Evolutionary conservation across 2,329 filamentous ascomycete species (phyloP).

Genomic region (Cytospora mali): DNA sequence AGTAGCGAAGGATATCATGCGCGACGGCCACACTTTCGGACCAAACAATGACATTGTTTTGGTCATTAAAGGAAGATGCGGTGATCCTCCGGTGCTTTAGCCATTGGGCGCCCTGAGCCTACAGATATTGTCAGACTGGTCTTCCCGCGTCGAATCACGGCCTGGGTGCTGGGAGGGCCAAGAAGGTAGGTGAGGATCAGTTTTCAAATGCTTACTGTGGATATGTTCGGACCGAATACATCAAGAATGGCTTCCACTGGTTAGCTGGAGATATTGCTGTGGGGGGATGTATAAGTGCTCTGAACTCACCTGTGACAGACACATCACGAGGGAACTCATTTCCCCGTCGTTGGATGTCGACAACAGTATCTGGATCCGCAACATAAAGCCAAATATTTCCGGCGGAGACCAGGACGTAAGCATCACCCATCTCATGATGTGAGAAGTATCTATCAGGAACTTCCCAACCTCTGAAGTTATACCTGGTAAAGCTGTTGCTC

Average conservation of each 20-base stretch:
- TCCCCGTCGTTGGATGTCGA: constrained; percentile 2
- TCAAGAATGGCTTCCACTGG: constrained; percentile 8
- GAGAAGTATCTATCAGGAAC: not conserved
- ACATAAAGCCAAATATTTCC: constrained; percentile 15
- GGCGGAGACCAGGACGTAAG: constrained; percentile 18
- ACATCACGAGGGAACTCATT: constrained; percentile 12
- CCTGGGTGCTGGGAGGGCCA: too few species aligned
- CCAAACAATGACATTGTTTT: constrained; percentile 18
- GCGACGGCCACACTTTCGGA: constrained; percentile 1
- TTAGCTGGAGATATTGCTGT: not conserved
- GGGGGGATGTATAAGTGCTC: not conserved
- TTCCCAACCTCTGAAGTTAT: constrained; percentile 37
- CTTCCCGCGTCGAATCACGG: too few species aligned
- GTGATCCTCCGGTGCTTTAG: constrained; percentile 9
- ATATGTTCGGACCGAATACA: constrained; percentile 16
- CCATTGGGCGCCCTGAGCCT: constrained; percentile 17
- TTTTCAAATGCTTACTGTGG: constrained; percentile 2
- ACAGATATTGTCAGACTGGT: not conserved
- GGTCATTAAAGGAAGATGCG: constrained; percentile 17
- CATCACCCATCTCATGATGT: constrained; percentile 35
- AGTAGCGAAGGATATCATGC: constrained; percentile 12
- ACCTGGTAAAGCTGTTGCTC: constrained; percentile 37
- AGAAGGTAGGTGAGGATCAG: not conserved
- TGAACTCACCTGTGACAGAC: constrained; percentile 13
- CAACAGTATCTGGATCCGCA: not conserved